Evolutionary conservation across 2,329 filamentous ascomycete species (phyloP), one percentile per base, ranked within the genome.

Genomic region (Aspergillus fumigatiaffinis): DNA sequence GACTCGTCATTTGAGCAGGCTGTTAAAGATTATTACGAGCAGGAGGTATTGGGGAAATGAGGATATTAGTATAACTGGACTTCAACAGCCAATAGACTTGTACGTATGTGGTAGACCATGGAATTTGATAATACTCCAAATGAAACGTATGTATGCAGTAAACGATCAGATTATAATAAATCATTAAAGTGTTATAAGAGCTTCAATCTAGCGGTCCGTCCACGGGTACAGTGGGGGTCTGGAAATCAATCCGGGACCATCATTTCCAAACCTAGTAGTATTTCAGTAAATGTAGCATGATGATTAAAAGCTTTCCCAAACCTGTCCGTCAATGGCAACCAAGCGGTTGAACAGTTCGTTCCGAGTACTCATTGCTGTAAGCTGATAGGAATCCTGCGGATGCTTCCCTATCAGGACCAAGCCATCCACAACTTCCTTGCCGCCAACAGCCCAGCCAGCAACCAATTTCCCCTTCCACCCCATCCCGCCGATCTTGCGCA

Each of bases 391-490:
- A 7, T 81, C 74, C 0, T 85, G 82, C 23, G 63, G 69, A 17
- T 73, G 73, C 54, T 78, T 79, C 41, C 85, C 84, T 38, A 78
- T 78, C 62, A 93, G 84, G 63, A 89, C 80, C 63, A 94, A 66
- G 0, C 89, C 89, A 74, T 94, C 90, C 1, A 87, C 85, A 35
- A 94, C 84, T 71, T 92, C 86, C 44, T 85, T 80, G 0, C 85
- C 82, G n/a, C 62, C 63, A 66, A 90, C 81, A 0, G 88, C 87
- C 90, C 90, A 94, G 0, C 90, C 90, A 1, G 94, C 88, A 1
- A 93, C 81, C 44, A 94, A 75, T 76, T 91, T 93, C 1, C 86
- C 86, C 74, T 94, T 94, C 90, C 90, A 94, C 0, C 90, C 90
- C 53, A 92, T 80, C 0, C 91, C 90, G 2, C 90, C 90, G 4